Evolutionary conservation across 2,329 filamentous ascomycete species (phyloP), one percentile per base, ranked within the genome.

Genomic region (Cercospora sp.): DNA sequence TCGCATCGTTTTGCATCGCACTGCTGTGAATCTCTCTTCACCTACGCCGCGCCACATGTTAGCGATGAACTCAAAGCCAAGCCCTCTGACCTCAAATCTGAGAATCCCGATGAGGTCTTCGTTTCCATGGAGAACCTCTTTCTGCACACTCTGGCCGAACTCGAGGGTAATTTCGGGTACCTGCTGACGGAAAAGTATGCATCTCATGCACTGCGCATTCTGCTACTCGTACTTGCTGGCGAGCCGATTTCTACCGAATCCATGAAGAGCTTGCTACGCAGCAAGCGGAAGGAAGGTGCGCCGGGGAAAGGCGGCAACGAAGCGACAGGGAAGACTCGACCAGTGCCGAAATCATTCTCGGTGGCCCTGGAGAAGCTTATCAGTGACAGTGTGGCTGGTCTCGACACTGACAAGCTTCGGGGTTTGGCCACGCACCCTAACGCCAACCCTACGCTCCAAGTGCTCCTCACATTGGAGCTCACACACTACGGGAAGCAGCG

Each of bases 1-100:
- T 94, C 96, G 78, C 95, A 99, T 81, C 91, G 95, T 18, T 99
- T 99, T 76, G 95, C 95, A 5, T 97, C 94, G 69, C 95, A 99
- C 82, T 98, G 94, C 81, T 97, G 94, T 79, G 95, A 99, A 82
- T 92, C 92, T 28, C 85, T 99, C 34, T 98, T 99, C 79, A 84
- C 94, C 60, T 88, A 91, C 71, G 91, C 92, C 1, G 94, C 94
- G 0, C 90, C 91, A 0, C 82, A 91, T 10, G 91, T 97, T 43
- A 91, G 90, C 13, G 84, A 90, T 69, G 94, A 97, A 80, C 80
- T 92, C 16, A 80, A 82, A 5, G 78, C 72, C 86, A 77, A 55
- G 82, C 77, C 73, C 79, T 78, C n/a, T 16, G 64, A 70, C 7
- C 43, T 79, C 78, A 16, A 73, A 74, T 21, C 78, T 21, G 82